Conservation (phyloP, 192 early-diverging fungal species). For the Coemansia sp. region DNA sequence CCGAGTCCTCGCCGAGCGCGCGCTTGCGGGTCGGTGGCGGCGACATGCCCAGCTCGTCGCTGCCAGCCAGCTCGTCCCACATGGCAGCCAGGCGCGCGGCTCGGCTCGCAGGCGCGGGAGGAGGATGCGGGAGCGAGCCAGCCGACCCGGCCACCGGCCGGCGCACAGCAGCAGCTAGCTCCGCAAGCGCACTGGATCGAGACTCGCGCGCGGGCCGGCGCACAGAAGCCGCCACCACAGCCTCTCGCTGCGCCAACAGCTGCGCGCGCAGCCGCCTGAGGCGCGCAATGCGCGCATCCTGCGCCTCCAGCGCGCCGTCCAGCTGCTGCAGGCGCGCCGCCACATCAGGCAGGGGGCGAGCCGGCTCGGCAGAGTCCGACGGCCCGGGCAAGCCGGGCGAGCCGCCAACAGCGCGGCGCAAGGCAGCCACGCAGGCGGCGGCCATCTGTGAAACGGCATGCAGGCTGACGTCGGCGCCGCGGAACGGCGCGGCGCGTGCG, state of each 20-base stretch:
- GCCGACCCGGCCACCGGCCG: background rate
- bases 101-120: too few species aligned
- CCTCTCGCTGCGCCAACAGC: constrained; percentile 24
- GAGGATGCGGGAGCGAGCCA: too few species aligned
- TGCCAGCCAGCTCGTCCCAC: constrained; percentile 18
- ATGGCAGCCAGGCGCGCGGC: constrained; percentile 7
- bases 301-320: constrained; percentile 2
- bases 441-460: constrained; percentile 37
- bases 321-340: background rate
- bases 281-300: constrained; percentile 15
- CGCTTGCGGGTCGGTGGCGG: background rate
- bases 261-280: constrained; percentile 24
- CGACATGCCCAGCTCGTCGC: background rate
- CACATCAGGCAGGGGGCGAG: background rate
- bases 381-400: background rate
- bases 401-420: too few species aligned
- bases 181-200: too few species aligned
- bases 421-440: constrained; percentile 13
- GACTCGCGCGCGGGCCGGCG: background rate
- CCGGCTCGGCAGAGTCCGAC: constrained; percentile 1
- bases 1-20: background rate
- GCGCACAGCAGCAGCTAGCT: too few species aligned
- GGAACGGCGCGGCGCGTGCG: constrained; percentile 19
- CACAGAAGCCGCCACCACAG: background rate
- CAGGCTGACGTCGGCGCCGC: constrained; percentile 24